Evolutionary conservation across 371 early-diverging fungal genomes (phyloP).

Genomic region (Syncephalastrum racemosum): DNA sequence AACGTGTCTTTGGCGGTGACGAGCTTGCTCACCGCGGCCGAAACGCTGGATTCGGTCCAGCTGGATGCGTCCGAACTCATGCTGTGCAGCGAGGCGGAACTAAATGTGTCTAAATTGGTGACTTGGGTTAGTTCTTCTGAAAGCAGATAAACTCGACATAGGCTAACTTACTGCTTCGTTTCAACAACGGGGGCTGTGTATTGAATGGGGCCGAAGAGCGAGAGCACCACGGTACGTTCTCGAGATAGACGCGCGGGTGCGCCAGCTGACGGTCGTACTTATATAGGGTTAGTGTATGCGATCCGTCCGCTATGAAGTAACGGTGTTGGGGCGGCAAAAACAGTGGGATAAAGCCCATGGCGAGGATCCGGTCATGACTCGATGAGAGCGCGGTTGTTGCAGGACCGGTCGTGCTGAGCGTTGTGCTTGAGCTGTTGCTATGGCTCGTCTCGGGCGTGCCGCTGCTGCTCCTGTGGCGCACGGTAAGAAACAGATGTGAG

Average conservation of each 20-base stretch:
- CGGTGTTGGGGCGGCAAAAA: conserved; percentile 49
- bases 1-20: conserved; percentile 53
- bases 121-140: neutral
- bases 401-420: neutral
- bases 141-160: neutral
- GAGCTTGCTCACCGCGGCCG: conserved; percentile 31
- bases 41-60: neutral
- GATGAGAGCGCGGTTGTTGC: conserved; percentile 4
- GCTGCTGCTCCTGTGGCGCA: conserved; percentile 52
- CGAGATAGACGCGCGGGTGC: conserved; percentile 49
- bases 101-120: conserved; percentile 3
- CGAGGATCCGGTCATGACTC: conserved; percentile 40
- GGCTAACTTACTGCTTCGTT: neutral
- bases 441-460: conserved; percentile 9
- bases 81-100: conserved; percentile 16
- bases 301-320: conserved; percentile 64
- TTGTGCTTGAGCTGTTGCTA: conserved; percentile 8
- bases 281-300: conserved; percentile 64
- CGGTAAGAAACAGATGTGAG: conserved; percentile 62
- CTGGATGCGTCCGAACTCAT: conserved; percentile 7
- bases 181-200: conserved; percentile 7
- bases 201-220: conserved; percentile 44
- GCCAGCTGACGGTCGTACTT: conserved; percentile 56
- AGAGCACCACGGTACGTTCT: conserved; percentile 35
- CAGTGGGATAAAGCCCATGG: conserved; percentile 66